Evolutionary conservation across 2,329 filamentous ascomycete genomes (phyloP), one percentile per base, ranked within the genome.

Genomic region (Hortaea sp.): DNA sequence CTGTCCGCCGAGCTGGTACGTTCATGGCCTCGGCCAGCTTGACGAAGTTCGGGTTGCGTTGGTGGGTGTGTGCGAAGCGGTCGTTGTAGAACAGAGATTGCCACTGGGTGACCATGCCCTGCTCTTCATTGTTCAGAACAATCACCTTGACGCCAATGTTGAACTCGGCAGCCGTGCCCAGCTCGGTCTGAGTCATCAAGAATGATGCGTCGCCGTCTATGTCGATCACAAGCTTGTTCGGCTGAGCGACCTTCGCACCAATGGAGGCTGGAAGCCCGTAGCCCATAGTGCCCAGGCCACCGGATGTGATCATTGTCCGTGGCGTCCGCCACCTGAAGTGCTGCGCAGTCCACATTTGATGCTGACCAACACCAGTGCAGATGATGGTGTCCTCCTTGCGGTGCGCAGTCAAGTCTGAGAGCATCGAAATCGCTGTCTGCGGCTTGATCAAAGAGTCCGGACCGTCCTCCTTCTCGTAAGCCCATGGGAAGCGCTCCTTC

Each of bases 201-300:
- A 98, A 97, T 3, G 89, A 95, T n/a, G 90, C 92, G 65, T 97
- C 92, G 52, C 92, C 92, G 64, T 98, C 92, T 60, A 97, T 94
- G 66, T 97, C 90, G 49, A 97, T 81, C 50, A 97, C 90, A 43
- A 94, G 79, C 51, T 85, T 81, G 43, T 95, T 85, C 3, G 83
- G 82, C 40, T 76, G 75, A 12, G 82, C 85, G 42, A 95, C 90
- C 75, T 95, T 95, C 60, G 88, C 89, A 52, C 92, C 92, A 54
- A 97, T 97, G 52, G 92, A 89, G 27, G 89, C 86, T 27, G 92
- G 92, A 39, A 98, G 79, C 63, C 92, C 92, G 69, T 79, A 97
- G 48, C 92, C 92, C 92, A 97, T 97, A 12, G 88, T 94, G 51
- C 89, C 88, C 12, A 97, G 81, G 64, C 92, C 92, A 66, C 92